These are phyloP conservation scores for Microsporum canis DNA, from an alignment of 2,329 filamentous ascomycete genomes.

Conservation along the genomic window DNA sequence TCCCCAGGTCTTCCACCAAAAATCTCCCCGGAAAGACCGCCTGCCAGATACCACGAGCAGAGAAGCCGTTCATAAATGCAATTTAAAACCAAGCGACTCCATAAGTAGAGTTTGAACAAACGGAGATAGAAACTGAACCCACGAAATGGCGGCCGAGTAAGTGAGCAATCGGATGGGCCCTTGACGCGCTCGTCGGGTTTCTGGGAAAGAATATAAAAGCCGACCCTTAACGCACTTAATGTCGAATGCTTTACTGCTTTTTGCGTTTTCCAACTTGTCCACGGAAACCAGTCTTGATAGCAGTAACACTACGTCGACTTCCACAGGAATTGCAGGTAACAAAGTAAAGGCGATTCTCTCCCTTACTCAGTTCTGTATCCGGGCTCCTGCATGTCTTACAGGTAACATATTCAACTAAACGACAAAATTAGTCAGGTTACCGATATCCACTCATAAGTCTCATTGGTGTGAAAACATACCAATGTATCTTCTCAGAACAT, in stretches of 20 bases:
- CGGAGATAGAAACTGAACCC: neutral
- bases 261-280: conserved; percentile 98
- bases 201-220: neutral
- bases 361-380: conserved; percentile 94
- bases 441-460: neutral
- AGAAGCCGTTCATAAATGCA: neutral
- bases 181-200: neutral
- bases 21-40: neutral
- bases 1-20: neutral
- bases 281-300: conserved; percentile 99
- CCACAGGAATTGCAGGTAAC: conserved; percentile 89
- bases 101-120: neutral
- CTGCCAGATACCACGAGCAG: neutral
- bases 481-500: conserved; percentile 89
- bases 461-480: conserved; percentile 44
- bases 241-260: conserved; percentile 52
- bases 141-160: neutral
- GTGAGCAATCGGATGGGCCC: neutral
- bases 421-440: conserved; percentile 7
- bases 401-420: conserved; percentile 81
- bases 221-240: neutral
- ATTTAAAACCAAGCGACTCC: neutral
- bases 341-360: conserved; percentile 98
- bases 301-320: conserved; percentile 76
- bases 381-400: conserved; percentile 97